Evolutionary conservation across 176 grass and related monocot species (phyloP), one percentile per base, ranked within the genome.

Genomic region (Puya raimondii): DNA sequence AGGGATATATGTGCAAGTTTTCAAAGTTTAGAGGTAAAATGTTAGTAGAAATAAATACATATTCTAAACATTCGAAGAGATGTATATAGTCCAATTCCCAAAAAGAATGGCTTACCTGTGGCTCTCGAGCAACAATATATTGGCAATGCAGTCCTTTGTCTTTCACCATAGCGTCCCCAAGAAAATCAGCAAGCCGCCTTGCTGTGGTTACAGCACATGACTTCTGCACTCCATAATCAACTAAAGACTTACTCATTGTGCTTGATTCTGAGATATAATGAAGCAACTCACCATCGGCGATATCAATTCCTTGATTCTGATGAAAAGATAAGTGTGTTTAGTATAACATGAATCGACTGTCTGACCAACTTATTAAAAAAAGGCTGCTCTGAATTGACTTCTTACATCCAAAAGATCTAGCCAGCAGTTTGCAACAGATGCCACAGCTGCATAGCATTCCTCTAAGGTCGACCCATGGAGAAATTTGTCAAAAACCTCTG

Each of bases 241-340:
- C 73, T 77, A 96, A 79, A 67, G 93, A 96, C 78, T 96, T 96
- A 78, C 93, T 96, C 93, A 96, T 96, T 74, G 93, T 96, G 80
- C 90, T 96, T 0, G 89, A 96, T 70, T 96, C 93, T 12, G 86
- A 96, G 78, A 96, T 96, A 66, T 89, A 92, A 81, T 83, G 86
- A 80, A 96, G 88, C 79, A 96, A 76, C 84, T 96, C 93, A 69
- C 84, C 85, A 63, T 96, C 89, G 69, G 89, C 84, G 79, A 96
- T 83, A 85, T 96, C 93, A 79, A 87, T 92, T 67, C 89, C 93
- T 86, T 90, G 89, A 65, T 96, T 96, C 93, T 96, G 86, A 58
- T 70, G 77, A 29, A 74, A 53, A 82, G 9, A 80, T 73, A 79
- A 27, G 78, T 16, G 67, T 7, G 42, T 64, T 57, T 47, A 63